Percentiles rank a stretch among this genome's conserved stretches.
These are phyloP conservation scores for Vanilla planifolia DNA, from an alignment of 106 monocot genomes.

Conservation along the genomic window DNA sequence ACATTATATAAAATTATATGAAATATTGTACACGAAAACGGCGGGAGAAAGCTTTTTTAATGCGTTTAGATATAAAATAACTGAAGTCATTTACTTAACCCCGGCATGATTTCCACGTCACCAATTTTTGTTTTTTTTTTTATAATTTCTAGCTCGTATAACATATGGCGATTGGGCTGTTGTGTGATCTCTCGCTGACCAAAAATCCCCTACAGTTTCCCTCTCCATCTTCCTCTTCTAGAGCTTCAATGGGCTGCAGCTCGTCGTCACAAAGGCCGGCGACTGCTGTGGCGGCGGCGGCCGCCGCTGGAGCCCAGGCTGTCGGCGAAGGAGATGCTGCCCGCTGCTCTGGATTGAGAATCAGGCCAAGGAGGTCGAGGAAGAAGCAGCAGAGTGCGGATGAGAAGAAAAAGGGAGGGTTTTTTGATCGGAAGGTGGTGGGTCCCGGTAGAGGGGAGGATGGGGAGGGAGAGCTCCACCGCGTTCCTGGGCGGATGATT, in stretches of 20 bases:
- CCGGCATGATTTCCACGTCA: constrained; percentile 6
- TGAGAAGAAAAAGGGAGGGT: constrained; percentile 6
- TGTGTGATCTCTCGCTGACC: neutral
- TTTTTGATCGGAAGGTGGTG: neutral
- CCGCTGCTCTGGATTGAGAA: neutral
- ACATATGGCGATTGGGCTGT: neutral
- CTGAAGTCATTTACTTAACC: too few relatives aligned
- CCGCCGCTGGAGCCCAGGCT: constrained; percentile 1
- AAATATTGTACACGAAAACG: neutral
- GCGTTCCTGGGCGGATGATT: constrained; percentile 37
- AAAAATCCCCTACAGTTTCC: neutral
- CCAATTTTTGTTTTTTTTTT: neutral
- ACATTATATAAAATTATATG: neutral
- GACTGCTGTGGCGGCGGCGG: neutral
- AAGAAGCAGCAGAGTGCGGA: constrained; percentile 2
- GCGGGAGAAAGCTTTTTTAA: too few relatives aligned
- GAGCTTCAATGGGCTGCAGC: constrained; percentile 14
- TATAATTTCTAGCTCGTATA: neutral
- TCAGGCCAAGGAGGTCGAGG: constrained; percentile 17
- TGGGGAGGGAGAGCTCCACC: constrained; percentile 26
- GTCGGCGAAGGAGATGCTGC: neutral
- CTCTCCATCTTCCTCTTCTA: neutral
- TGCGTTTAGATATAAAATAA: neutral
- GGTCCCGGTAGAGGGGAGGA: constrained; percentile 3
- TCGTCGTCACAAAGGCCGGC: constrained; percentile 10